Conservation (phyloP, 345 rosid species). For the Streptanthus diversifolius region DNA sequence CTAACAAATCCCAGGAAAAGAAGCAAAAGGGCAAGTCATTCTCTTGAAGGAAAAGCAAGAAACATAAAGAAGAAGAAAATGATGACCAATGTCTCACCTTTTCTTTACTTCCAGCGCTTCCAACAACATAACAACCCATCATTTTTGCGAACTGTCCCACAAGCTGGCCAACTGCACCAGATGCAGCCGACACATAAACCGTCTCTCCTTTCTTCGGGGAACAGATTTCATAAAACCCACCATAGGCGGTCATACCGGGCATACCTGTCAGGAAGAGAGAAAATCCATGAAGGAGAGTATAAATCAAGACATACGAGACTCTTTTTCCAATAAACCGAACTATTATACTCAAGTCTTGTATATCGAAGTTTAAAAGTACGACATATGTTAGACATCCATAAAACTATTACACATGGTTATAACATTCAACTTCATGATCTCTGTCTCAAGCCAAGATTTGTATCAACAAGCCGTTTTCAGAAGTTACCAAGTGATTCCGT, state of each 20-base stretch:
- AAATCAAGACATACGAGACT: background rate
- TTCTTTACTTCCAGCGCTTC: constrained; percentile 51
- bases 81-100: constrained; percentile 30
- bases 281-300: background rate
- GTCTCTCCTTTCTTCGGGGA: constrained; percentile 48
- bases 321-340: background rate
- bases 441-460: background rate
- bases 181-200: constrained; percentile 49
- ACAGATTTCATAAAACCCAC: constrained; percentile 41
- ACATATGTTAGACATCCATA: background rate
- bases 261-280: constrained; percentile 32
- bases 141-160: constrained; percentile 53
- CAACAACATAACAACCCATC: constrained; percentile 53
- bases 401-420: background rate
- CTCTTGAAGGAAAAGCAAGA: background rate
- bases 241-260: constrained; percentile 55
- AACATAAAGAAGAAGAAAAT: background rate
- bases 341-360: background rate
- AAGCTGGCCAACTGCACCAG: constrained; percentile 56
- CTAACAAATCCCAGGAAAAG: constrained; percentile 17
- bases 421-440: background rate
- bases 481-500: background rate
- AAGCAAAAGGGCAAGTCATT: background rate
- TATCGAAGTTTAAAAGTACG: background rate
- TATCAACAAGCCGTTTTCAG: background rate